Conservation (phyloP, 2,329 filamentous ascomycete genomes). For the Celoporthe dispersa region DNA sequence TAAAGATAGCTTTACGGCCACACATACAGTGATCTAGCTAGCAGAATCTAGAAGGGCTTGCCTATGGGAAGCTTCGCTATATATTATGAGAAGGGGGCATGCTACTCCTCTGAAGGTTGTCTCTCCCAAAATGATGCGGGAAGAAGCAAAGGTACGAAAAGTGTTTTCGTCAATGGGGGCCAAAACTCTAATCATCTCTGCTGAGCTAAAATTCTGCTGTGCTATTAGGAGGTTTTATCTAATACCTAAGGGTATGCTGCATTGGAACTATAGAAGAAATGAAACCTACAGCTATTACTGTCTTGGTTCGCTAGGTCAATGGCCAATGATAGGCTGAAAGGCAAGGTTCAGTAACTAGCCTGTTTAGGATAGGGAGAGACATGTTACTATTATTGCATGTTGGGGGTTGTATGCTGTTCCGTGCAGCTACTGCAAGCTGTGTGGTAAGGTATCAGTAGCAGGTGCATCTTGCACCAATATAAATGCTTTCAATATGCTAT, state of each 20-base stretch:
- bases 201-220: neutral
- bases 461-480: too few species aligned
- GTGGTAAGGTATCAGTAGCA: neutral
- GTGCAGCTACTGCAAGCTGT: neutral
- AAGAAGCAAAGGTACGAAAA: neutral
- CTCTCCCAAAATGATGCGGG: too few species aligned
- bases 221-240: neutral
- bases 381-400: neutral
- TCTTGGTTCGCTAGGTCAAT: neutral
- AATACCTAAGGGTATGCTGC: too few species aligned
- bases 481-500: too few species aligned
- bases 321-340: neutral
- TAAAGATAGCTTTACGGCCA: too few species aligned
- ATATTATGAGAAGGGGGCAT: too few species aligned
- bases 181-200: neutral
- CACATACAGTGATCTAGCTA: too few species aligned
- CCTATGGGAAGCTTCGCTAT: too few species aligned
- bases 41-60: too few species aligned
- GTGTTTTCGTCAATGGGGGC: neutral
- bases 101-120: neutral
- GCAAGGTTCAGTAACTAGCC: neutral
- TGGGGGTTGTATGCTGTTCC: neutral
- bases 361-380: neutral
- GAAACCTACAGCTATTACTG: neutral
- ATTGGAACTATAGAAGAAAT: neutral